Evolutionary conservation across 345 rosid genomes (phyloP), one percentile per base, ranked within the genome.

Genomic region (Aquilaria malaccensis): DNA sequence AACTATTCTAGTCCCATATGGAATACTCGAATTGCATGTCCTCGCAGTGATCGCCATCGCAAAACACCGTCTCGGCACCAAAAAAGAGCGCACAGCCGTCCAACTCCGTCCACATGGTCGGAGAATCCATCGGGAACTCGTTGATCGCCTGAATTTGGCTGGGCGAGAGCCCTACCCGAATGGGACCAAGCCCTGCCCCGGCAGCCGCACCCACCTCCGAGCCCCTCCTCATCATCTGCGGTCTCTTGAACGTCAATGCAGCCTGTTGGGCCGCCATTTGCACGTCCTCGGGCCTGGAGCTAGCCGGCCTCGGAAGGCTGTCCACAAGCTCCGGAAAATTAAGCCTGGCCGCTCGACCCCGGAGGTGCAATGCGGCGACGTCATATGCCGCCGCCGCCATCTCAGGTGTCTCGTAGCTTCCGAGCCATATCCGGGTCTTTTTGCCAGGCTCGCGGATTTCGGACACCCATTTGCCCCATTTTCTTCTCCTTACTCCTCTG

Each of bases 391-490:
- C 83, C 0, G 98, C 98, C 5, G 98, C 98, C 96, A 92, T 92
- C 71, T 92, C 95, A 4, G 98, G 82, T 0, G 84, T 76, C 67
- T 86, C 86, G 65, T 83, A 89, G 72, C 98, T 92, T 1, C 98
- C 98, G 11, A 92, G 76, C 98, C 98, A 92, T 31, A 92, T 85
- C 30, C 98, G 75, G 33, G 79, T 82, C 56, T 87, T 89, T 52
- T 82, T 92, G 7, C 98, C 95, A 0, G 98, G 98, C 62, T 92
- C 88, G 0, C 98, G 85, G 56, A 92, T 92, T 70, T 92, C 98
- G 0, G 98, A 89, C 33, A 92, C 98, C 96, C 96, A 92, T 66
- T 89, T 92, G 29, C 98, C 98, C 98, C 98, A 92, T 77, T 87
- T 92, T 41, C 98, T 69, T 83, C 79, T 79, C 2, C 97, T 79